Evolutionary conservation across 1,284 basidiomycete genomes (phyloP).

Genomic region (Erythrobasidium hasegawianum): DNA sequence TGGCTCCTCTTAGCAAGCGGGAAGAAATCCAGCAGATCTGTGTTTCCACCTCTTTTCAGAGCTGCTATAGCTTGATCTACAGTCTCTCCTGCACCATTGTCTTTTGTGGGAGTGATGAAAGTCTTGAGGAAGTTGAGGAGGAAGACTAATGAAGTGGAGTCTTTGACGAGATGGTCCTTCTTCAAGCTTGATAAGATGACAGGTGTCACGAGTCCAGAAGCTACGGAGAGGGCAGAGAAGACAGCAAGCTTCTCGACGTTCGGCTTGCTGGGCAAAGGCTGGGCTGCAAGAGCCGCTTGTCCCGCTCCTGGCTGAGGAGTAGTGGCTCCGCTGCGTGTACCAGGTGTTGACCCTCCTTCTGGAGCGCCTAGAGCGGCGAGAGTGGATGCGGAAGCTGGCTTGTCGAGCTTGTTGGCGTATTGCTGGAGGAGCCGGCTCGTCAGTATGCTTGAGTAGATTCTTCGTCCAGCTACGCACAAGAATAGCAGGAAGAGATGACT

Average conservation of each 20-base stretch:
- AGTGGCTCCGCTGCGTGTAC: slow-evolving; percentile 2
- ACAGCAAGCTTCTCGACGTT: slow-evolving; percentile 72
- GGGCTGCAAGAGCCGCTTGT: neutral
- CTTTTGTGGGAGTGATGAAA: slow-evolving; percentile 65
- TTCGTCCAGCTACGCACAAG: slow-evolving; percentile 73
- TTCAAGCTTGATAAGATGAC: slow-evolving; percentile 74
- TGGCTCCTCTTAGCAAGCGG: slow-evolving; percentile 71
- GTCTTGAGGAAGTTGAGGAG: slow-evolving; percentile 74
- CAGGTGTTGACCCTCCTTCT: slow-evolving; percentile 28
- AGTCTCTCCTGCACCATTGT: slow-evolving; percentile 63
- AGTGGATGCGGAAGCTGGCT: slow-evolving; percentile 19
- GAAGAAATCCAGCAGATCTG: slow-evolving; percentile 82
- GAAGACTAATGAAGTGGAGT: slow-evolving; percentile 69
- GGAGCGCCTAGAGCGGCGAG: slow-evolving; percentile 13
- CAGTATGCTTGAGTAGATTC: too few species aligned
- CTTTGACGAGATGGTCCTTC: slow-evolving; percentile 92
- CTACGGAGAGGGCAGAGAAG: slow-evolving; percentile 73
- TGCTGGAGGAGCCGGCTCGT: slow-evolving; percentile 6
- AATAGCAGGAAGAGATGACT: slow-evolving; percentile 72
- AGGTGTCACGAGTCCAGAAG: slow-evolving; percentile 68
- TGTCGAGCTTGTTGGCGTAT: slow-evolving; percentile 34
- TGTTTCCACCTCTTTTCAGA: slow-evolving; percentile 77
- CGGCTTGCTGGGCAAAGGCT: slow-evolving; percentile 19
- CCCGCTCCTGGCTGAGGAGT: neutral
- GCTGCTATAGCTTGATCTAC: slow-evolving; percentile 60